Evolutionary conservation across 805 yeast species (phyloP).

Genomic region (Scheffersomyces ergatensis): DNA sequence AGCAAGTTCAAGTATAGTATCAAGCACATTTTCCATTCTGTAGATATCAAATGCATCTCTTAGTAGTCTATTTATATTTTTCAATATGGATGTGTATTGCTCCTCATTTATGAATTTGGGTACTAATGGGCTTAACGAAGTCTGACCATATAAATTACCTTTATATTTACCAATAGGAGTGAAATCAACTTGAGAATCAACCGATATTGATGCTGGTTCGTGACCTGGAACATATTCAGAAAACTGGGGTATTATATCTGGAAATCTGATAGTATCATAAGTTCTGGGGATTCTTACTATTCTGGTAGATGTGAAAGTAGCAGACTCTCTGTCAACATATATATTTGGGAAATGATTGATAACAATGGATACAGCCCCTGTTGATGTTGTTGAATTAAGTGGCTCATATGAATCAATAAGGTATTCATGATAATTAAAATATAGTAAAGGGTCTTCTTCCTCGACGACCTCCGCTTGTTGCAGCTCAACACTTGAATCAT

Average conservation of each 20-base stretch:
- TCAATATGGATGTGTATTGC: slow-evolving; percentile 43
- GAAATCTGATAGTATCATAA: slow-evolving; percentile 26
- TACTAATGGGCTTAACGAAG: slow-evolving; percentile 49
- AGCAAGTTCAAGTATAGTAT: slow-evolving; percentile 41
- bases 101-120: slow-evolving; percentile 20
- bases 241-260: slow-evolving; percentile 53
- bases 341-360: slow-evolving; percentile 69
- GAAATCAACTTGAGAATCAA: slow-evolving; percentile 17
- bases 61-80: slow-evolving; percentile 41
- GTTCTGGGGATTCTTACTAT: slow-evolving; percentile 65
- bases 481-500: neutral
- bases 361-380: slow-evolving; percentile 33
- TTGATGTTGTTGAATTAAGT: neutral
- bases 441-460: slow-evolving; percentile 17
- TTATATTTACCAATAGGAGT: slow-evolving; percentile 36
- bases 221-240: slow-evolving; percentile 54
- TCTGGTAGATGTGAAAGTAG: slow-evolving; percentile 39
- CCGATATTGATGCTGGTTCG: slow-evolving; percentile 56
- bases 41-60: slow-evolving; percentile 38
- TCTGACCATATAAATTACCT: slow-evolving; percentile 47
- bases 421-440: slow-evolving; percentile 71
- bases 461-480: neutral
- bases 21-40: slow-evolving; percentile 20
- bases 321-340: slow-evolving; percentile 33
- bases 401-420: slow-evolving; percentile 14